Evolutionary conservation across 805 yeast genomes (phyloP), one percentile per base, ranked within the genome.

Genomic region (Kluyveromyces nonfermentans): DNA sequence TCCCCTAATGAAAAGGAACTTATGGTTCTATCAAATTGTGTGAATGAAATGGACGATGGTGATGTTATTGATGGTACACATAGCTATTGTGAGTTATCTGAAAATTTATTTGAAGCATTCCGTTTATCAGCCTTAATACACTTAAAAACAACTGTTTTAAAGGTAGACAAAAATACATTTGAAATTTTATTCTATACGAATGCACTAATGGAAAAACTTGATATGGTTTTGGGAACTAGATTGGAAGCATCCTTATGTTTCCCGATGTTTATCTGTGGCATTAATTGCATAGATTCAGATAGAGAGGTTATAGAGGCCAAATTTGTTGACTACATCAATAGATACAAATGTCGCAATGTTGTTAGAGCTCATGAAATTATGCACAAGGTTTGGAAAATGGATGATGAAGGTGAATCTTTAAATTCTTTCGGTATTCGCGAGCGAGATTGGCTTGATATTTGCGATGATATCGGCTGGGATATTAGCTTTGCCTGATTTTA

Each of bases 211-310:
- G 69, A 74, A 42, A 71, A 82, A 45, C 60, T 85, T 19, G 85
- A 81, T 50, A 69, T 75, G 2, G 70, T 84, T 4, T 55, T 85
- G 32, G 85, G 77, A 2, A 70, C 90, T 0, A 72, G 76, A 1
- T 80, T 83, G 35, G 88, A 84, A 54, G 80, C 85, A 3, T 77
- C 82, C 1, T 60, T 84, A 14, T 80, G 84, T 33, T 85, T 85
- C 60, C 94, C 95, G 0, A 60, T 84, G 49, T 85, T 85, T 56
- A 76, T 85, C 17, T 82, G 87, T 1, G 94, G 90, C 1, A 73
- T 85, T 55, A 80, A 79, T 56, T 74, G 83, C 50, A 72, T 75
- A 5, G 70, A 74, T 1, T 57, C 55, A n/a, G 63, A 77, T 49
- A 69, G 85, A 17, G 57, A 58, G n/a, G 56, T 62, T 37, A 78